Conservation (phyloP, 2,329 filamentous ascomycete genomes). For the Ceratocystis variospora region DNA sequence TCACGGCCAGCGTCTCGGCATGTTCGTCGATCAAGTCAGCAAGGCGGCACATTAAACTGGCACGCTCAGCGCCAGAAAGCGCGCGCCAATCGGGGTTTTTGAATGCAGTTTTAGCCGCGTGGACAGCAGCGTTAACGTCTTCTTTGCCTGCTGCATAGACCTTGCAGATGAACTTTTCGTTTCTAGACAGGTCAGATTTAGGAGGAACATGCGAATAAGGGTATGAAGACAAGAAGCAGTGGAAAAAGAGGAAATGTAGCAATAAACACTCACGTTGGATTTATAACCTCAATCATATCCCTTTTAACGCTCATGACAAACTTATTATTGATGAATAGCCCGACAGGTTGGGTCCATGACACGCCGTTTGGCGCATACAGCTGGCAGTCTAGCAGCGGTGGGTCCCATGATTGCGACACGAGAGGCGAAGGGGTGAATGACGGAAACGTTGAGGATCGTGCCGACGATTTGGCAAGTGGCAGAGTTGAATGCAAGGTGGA, state of each 20-base stretch:
- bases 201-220: neutral
- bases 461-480: neutral
- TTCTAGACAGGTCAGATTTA: conserved; percentile 25
- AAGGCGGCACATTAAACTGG: conserved; percentile 54
- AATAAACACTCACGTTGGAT: conserved; percentile 44
- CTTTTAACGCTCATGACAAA: conserved; percentile 55
- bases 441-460: neutral
- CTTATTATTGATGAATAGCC: conserved; percentile 76
- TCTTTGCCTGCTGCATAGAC: conserved; percentile 54
- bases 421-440: neutral
- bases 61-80: conserved; percentile 53
- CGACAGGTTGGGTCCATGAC: conserved; percentile 57
- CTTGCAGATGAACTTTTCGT: conserved; percentile 53
- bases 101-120: conserved; percentile 55
- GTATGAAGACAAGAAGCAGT: neutral
- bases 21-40: conserved; percentile 55
- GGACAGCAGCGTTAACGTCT: conserved; percentile 57
- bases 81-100: conserved; percentile 53
- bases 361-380: conserved; percentile 63
- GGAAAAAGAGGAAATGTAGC: neutral
- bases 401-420: conserved; percentile 1
- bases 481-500: neutral
- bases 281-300: conserved; percentile 51
- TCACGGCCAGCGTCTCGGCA: conserved; percentile 34
- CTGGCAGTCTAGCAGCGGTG: neutral